These are phyloP conservation scores for Paecilomyces dactylethromorphus DNA, from an alignment of 2,329 filamentous ascomycete genomes.

Conservation along the genomic window DNA sequence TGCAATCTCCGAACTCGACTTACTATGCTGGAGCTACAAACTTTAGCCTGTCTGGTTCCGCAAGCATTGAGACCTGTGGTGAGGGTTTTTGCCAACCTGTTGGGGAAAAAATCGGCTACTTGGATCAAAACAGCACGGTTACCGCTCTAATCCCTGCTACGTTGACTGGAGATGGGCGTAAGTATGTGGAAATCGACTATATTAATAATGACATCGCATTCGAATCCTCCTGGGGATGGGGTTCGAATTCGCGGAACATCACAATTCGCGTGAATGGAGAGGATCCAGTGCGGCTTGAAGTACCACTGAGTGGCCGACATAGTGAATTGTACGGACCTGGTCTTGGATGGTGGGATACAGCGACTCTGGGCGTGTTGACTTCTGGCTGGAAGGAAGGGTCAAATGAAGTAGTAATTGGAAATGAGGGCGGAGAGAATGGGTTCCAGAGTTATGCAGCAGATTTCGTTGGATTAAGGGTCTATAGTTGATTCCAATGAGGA, in stretches of 20 bases:
- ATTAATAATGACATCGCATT: constrained; percentile 49
- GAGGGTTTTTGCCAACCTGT: constrained; percentile 37
- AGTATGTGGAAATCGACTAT: constrained; percentile 44
- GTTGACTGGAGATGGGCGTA: constrained; percentile 16
- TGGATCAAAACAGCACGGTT: constrained; percentile 24
- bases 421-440: constrained; percentile 19
- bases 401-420: constrained; percentile 30
- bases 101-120: constrained; percentile 37
- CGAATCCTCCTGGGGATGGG: constrained; percentile 36
- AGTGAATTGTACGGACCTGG: constrained; percentile 35
- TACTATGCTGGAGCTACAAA: constrained; percentile 36
- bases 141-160: constrained; percentile 30
- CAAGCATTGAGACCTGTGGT: constrained; percentile 29
- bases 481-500: too few relatives aligned
- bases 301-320: constrained; percentile 37
- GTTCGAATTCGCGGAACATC: constrained; percentile 46
- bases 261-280: constrained; percentile 44
- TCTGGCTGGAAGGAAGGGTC: constrained; percentile 40
- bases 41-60: constrained; percentile 32
- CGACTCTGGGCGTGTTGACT: constrained; percentile 39
- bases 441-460: constrained; percentile 24
- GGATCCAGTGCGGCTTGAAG: constrained; percentile 40
- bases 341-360: constrained; percentile 46
- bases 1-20: constrained; percentile 15
- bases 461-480: too few relatives aligned